Percentiles rank a stretch among this genome's conserved stretches.
Conservation (phyloP, 108 stramenopile genomes). For the Bacterosira constricta region DNA sequence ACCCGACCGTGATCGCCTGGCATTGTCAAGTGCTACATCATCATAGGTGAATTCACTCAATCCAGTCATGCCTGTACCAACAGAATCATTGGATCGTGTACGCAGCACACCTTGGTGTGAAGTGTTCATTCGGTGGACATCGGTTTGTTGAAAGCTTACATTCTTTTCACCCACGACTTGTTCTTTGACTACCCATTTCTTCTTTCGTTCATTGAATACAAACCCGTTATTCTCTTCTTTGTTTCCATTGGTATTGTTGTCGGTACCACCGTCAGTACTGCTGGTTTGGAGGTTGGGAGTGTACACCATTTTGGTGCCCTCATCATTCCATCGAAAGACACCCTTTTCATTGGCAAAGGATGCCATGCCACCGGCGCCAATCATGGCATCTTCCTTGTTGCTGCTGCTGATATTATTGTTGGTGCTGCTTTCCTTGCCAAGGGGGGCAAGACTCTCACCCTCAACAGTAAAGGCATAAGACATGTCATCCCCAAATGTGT, state of each 20-base stretch:
- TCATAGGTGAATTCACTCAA: constrained; percentile 39
- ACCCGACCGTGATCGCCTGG: not conserved
- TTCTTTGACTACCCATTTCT: constrained; percentile 40
- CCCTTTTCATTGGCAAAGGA: constrained; percentile 47
- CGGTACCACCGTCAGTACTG: not conserved
- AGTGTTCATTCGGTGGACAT: not conserved
- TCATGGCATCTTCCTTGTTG: constrained; percentile 23
- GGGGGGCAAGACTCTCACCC: constrained; percentile 16
- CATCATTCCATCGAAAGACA: constrained; percentile 44
- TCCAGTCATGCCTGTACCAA: constrained; percentile 14
- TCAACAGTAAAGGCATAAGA: constrained; percentile 41
- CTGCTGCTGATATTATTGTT: not conserved
- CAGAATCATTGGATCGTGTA: not conserved
- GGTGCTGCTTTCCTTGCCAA: not conserved
- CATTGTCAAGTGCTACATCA: constrained; percentile 18
- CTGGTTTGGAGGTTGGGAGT: constrained; percentile 16
- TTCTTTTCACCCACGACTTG: constrained; percentile 22
- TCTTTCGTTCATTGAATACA: constrained; percentile 36
- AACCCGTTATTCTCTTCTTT: constrained; percentile 32
- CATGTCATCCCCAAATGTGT: constrained; percentile 24
- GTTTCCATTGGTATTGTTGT: not conserved
- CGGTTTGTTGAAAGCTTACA: constrained; percentile 30
- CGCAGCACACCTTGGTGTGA: constrained; percentile 12
- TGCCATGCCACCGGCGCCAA: constrained; percentile 35
- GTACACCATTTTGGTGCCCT: constrained; percentile 47